These are phyloP conservation scores for Tricholoma matsutake DNA, from an alignment of 768 basidiomycete species.

Conservation along the genomic window DNA sequence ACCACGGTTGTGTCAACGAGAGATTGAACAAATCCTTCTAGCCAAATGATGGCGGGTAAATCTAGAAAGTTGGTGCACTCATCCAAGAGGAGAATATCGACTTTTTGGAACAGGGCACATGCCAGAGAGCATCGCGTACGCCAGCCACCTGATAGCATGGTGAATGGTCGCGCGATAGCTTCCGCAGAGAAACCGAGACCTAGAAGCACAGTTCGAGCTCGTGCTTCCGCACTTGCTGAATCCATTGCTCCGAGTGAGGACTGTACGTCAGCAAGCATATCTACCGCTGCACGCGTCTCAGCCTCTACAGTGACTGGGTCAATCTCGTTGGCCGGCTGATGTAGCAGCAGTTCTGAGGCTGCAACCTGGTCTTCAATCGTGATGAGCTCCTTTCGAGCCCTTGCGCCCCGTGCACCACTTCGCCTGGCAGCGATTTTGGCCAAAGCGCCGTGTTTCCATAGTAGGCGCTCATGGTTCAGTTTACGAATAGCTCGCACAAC, in stretches of 20 bases:
- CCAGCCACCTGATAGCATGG: conserved; percentile 64
- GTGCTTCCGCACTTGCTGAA: conserved; percentile 39
- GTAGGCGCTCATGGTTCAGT: conserved; percentile 25
- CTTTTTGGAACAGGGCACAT: conserved; percentile 51
- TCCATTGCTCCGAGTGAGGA: conserved; percentile 24
- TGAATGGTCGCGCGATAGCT: conserved; percentile 36
- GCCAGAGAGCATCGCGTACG: conserved; percentile 57
- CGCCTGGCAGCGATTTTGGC: conserved; percentile 48
- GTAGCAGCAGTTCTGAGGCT: conserved; percentile 23
- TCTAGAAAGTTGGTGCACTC: conserved; percentile 57
- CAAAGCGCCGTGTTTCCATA: conserved; percentile 30
- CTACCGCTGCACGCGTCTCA: conserved; percentile 22
- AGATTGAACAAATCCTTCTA: conserved; percentile 47
- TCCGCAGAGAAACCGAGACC: conserved; percentile 57
- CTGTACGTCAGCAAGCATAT: conserved; percentile 26
- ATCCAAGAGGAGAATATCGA: conserved; percentile 57
- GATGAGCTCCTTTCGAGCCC: conserved; percentile 51
- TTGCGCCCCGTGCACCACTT: conserved; percentile 54
- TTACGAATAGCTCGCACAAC: conserved; percentile 24
- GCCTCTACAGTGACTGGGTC: conserved; percentile 17
- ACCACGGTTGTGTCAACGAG: conserved; percentile 49
- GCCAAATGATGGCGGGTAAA: conserved; percentile 49
- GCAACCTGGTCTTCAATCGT: conserved; percentile 40
- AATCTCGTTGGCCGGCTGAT: conserved; percentile 21
- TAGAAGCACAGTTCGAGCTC: conserved; percentile 48